Percentiles rank a stretch among this genome's conserved stretches.
These are phyloP conservation scores for Aspergillus melleus DNA, from an alignment of 2,329 filamentous ascomycete species.

Conservation along the genomic window DNA sequence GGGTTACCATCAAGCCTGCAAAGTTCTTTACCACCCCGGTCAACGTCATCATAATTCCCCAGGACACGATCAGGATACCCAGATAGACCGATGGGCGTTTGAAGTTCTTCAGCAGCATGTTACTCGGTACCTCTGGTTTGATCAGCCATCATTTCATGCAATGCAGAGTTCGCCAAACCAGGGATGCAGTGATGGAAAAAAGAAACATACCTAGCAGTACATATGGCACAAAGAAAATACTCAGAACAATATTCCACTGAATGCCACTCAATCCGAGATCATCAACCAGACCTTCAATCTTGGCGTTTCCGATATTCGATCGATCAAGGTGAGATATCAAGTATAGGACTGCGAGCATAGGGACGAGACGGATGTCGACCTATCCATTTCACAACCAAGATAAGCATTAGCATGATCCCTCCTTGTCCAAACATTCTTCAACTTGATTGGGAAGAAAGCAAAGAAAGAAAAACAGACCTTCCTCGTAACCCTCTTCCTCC, in stretches of 20 bases:
- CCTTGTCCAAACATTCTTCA: too few species aligned
- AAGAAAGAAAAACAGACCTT: constrained; percentile 11
- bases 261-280: constrained; percentile 21
- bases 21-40: constrained; percentile 50
- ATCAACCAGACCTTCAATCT: constrained; percentile 23
- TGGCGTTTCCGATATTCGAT: constrained; percentile 32
- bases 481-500: constrained; percentile 14
- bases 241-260: constrained; percentile 22
- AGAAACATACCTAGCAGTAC: constrained; percentile 11
- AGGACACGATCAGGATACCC: constrained; percentile 31
- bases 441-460: too few species aligned
- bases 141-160: constrained; percentile 1
- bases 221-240: constrained; percentile 17
- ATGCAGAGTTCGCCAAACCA: too few species aligned
- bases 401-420: too few species aligned
- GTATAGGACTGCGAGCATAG: constrained; percentile 22
- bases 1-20: constrained; percentile 46
- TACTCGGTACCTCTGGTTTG: constrained; percentile 18
- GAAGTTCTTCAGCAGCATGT: constrained; percentile 22
- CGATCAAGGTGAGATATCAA: constrained; percentile 28
- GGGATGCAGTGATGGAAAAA: background rate
- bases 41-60: constrained; percentile 51
- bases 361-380: constrained; percentile 20
- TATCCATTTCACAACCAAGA: background rate
- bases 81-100: constrained; percentile 28